A percentile compares a stretch with the other conserved stretches of the same genome.
Conservation (phyloP, 495 filamentous ascomycete species). For the Penicillium nucicola region DNA sequence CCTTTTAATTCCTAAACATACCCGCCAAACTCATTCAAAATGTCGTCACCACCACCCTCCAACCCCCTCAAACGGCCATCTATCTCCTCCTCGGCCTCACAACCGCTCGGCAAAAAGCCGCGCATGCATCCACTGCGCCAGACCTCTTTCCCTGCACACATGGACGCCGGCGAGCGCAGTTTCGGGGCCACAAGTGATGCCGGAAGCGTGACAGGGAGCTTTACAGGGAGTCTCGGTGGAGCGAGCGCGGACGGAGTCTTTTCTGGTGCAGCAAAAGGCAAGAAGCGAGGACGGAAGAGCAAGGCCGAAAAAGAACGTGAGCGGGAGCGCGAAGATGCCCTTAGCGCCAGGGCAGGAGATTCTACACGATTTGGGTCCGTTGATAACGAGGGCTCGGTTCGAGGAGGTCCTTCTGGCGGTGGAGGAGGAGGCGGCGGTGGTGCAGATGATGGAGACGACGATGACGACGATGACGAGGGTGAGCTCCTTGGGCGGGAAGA, state of each 20-base stretch:
- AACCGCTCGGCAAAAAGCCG: constrained; percentile 28
- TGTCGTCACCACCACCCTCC: constrained; percentile 46
- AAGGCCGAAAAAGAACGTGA: constrained; percentile 51
- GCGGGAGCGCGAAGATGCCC: constrained; percentile 47
- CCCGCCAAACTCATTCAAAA: constrained; percentile 15
- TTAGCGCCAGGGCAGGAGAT: constrained; percentile 47
- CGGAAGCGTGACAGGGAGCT: constrained; percentile 65
- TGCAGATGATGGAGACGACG: constrained; percentile 64
- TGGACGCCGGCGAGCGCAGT: constrained; percentile 52
- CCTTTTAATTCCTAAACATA: background rate
- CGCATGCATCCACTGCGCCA: constrained; percentile 77
- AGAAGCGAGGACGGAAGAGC: constrained; percentile 65
- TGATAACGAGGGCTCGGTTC: constrained; percentile 43
- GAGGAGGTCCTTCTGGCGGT: constrained; percentile 28
- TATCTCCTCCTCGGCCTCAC: constrained; percentile 37
- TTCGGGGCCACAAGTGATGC: constrained; percentile 65
- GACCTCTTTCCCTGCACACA: constrained; percentile 74
- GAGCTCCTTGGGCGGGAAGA: constrained; percentile 59
- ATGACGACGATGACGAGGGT: constrained; percentile 63
- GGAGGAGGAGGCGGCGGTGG: constrained; percentile 41
- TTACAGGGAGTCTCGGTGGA: constrained; percentile 50
- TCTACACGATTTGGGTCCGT: constrained; percentile 40
- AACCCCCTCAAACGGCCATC: constrained; percentile 46
- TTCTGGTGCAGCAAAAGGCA: constrained; percentile 39
- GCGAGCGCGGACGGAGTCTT: constrained; percentile 49